Conservation (phyloP, 257 asterid genomes). For the Prunella vulgaris region DNA sequence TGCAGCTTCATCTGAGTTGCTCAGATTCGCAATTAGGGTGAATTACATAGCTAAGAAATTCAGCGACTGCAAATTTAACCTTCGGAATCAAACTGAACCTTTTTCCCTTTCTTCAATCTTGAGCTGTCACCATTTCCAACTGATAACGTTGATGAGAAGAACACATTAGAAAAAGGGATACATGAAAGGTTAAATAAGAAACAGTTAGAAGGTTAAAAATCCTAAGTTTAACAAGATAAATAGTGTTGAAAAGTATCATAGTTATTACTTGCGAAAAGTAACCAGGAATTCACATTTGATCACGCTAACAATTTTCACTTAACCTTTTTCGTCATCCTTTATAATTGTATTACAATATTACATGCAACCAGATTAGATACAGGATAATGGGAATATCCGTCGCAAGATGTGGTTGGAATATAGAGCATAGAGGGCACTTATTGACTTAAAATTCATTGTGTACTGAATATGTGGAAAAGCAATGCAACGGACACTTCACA, state of each 20-base stretch:
- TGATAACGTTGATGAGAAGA: conserved; percentile 27
- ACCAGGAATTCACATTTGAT: conserved; percentile 13
- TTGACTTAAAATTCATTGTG: not conserved
- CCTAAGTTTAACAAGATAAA: not conserved
- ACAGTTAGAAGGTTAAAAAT: not conserved
- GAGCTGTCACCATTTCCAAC: conserved; percentile 48
- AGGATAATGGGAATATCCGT: not conserved
- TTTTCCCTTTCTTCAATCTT: conserved; percentile 55
- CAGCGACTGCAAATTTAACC: conserved; percentile 30
- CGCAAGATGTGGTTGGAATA: not conserved
- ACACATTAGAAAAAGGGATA: not conserved
- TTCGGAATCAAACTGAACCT: conserved; percentile 61
- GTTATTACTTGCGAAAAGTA: not conserved
- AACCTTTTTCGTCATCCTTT: not conserved
- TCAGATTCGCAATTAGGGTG: not conserved
- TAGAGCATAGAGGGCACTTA: not conserved
- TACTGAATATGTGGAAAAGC: not conserved
- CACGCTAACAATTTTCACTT: not conserved
- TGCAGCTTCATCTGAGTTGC: not conserved
- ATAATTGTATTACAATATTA: conserved; percentile 12
- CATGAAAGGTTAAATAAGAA: not conserved
- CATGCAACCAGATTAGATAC: conserved; percentile 1
- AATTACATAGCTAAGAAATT: not conserved
- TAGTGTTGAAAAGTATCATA: not conserved
- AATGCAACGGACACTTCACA: not conserved